A percentile compares a stretch with the other conserved stretches of the same genome.
Evolutionary conservation across 495 filamentous ascomycete species (phyloP).

Genomic region (Neurospora discreta): DNA sequence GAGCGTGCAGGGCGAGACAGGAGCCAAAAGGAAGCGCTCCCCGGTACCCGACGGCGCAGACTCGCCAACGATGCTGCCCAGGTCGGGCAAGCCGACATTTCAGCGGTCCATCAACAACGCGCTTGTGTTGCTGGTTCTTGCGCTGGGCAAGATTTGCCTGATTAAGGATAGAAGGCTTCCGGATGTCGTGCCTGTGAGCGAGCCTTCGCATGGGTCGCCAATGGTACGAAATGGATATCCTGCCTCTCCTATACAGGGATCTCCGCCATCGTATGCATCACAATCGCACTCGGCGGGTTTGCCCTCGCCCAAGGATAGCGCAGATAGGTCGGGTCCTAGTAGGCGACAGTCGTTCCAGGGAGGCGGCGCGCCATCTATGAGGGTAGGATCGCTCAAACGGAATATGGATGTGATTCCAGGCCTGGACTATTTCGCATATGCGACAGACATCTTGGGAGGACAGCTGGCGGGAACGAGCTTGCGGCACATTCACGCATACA

Average conservation of each 20-base stretch:
- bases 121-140: slow-evolving; percentile 70
- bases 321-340: slow-evolving; percentile 28
- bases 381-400: slow-evolving; percentile 26
- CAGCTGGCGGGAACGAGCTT: slow-evolving; percentile 68
- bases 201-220: slow-evolving; percentile 32
- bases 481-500: slow-evolving; percentile 69
- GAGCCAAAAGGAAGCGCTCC: slow-evolving; percentile 50
- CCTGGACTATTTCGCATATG: slow-evolving; percentile 76
- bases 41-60: slow-evolving; percentile 27
- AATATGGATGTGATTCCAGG: slow-evolving; percentile 89
- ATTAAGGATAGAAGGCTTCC: slow-evolving; percentile 47
- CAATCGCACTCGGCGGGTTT: slow-evolving; percentile 30
- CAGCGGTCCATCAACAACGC: slow-evolving; percentile 59
- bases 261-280: slow-evolving; percentile 30
- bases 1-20: slow-evolving; percentile 21
- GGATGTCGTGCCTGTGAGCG: slow-evolving; percentile 43
- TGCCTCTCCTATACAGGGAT: slow-evolving; percentile 37
- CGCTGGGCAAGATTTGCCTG: slow-evolving; percentile 74
- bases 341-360: slow-evolving; percentile 35
- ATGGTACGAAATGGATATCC: slow-evolving; percentile 34
- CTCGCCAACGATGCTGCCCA: slow-evolving; percentile 18
- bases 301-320: slow-evolving; percentile 37
- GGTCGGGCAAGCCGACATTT: slow-evolving; percentile 30
- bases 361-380: slow-evolving; percentile 11
- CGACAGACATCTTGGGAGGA: slow-evolving; percentile 75